Evolutionary conservation across 2,329 filamentous ascomycete species (phyloP), one percentile per base, ranked within the genome.

Genomic region (Pseudocercospora fuligena): DNA sequence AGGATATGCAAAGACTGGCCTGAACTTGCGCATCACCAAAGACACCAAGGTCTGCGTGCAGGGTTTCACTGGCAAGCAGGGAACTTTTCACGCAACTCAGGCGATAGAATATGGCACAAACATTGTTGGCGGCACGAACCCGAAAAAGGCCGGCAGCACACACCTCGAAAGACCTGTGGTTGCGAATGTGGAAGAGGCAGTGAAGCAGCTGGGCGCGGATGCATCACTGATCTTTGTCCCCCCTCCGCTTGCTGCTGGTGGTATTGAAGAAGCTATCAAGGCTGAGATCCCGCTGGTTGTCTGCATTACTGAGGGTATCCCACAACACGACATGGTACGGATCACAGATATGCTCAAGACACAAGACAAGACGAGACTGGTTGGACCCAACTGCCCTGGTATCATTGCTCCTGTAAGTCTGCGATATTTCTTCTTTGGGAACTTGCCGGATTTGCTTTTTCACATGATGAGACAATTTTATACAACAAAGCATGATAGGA

Each of bases 81-180:
- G 73, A 75, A 98, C 94, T 76, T 99, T 99, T 87, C 95, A 99
- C 82, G 95, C 95, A 73, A 88, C 93, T 81, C 94, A 97, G 85
- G 95, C 95, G 74, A 97, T 99, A 82, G 95, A 97, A 82, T 99
- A 99, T 84, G 95, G 94, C 81, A 99, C 95, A 76, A 94, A 97
- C 81, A 93, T 99, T 73, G 93, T 99, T 73, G 95, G 95, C 81
- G 95, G 95, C 79, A 98, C 94, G 78, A 98, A 98, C 86, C 95
- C 95, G 80, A 98, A 97, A 88, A 99, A 99, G 87, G 95, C 95
- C 73, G 95, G 95, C 78, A 84, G 88, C 77, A 90, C 89, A 79
- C 95, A 99, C 83, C 89, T 99, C 70, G 93, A 89, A 79, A 91
- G 91, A 74, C 95, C 95, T 67, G 95, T 99, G 78, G 99, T 98